Evolutionary conservation across 768 basidiomycete species (phyloP).

Genomic region (Sutorius australiensis): DNA sequence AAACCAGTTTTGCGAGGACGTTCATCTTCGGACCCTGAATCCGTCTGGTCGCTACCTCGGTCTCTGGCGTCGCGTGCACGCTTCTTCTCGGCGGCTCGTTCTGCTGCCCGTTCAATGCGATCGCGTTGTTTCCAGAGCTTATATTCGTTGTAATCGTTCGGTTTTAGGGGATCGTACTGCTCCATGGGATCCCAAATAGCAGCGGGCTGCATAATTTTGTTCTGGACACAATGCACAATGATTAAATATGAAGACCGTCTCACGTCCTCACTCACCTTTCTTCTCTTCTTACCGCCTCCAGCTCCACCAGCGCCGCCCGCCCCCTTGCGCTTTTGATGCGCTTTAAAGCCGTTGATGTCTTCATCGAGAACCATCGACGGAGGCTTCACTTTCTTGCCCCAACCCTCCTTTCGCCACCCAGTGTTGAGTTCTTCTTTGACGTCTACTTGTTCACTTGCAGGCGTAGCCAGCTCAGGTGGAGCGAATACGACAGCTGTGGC

Average conservation of each 20-base stretch:
- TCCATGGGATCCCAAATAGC: constrained; percentile 76
- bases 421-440: constrained; percentile 27
- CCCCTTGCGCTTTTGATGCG: constrained; percentile 50
- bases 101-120: constrained; percentile 62
- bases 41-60: constrained; percentile 56
- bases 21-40: constrained; percentile 64
- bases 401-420: constrained; percentile 52
- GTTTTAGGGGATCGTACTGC: constrained; percentile 74
- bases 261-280: constrained; percentile 47
- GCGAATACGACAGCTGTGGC: constrained; percentile 68
- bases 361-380: constrained; percentile 90
- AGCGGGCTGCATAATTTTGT: constrained; percentile 52
- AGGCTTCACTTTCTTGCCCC: constrained; percentile 88
- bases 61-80: constrained; percentile 48
- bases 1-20: constrained; percentile 67
- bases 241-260: neutral
- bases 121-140: constrained; percentile 77
- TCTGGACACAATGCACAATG: constrained; percentile 35
- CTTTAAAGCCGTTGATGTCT: constrained; percentile 80
- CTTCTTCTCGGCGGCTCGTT: constrained; percentile 60
- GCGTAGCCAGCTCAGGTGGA: constrained; percentile 52
- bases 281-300: constrained; percentile 44
- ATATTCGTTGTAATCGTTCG: constrained; percentile 88
- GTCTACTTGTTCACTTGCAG: constrained; percentile 25
- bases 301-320: constrained; percentile 43